Evolutionary conservation across 768 basidiomycete species (phyloP).

Genomic region (Suillus decipiens): DNA sequence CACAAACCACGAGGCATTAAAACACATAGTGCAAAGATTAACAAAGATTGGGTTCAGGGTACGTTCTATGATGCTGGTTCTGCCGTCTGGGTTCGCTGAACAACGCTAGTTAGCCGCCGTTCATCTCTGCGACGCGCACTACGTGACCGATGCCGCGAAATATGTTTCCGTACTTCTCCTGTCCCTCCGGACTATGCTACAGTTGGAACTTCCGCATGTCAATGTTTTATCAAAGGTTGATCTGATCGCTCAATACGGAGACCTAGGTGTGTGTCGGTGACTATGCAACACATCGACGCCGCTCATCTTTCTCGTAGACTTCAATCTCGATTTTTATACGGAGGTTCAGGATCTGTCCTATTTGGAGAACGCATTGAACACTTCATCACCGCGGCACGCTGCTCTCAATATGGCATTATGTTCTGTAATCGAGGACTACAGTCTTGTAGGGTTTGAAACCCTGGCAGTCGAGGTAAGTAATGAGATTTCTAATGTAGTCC

Average conservation of each 20-base stretch:
- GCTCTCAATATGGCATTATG: slow-evolving; percentile 89
- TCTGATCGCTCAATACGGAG: slow-evolving; percentile 86
- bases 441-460: slow-evolving; percentile 94
- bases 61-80: slow-evolving; percentile 37
- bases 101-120: slow-evolving; percentile 79
- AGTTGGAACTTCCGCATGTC: slow-evolving; percentile 96
- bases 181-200: slow-evolving; percentile 95
- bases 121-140: slow-evolving; percentile 95
- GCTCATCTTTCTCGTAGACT: slow-evolving; percentile 53
- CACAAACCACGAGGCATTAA: slow-evolving; percentile 92
- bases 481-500: not conserved
- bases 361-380: slow-evolving; percentile 72
- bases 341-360: slow-evolving; percentile 96
- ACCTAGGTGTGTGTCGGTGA: slow-evolving; percentile 66
- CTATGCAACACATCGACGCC: not conserved
- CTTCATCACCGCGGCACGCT: slow-evolving; percentile 66
- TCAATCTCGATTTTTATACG: slow-evolving; percentile 97
- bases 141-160: slow-evolving; percentile 94
- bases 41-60: slow-evolving; percentile 83
- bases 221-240: slow-evolving; percentile 98
- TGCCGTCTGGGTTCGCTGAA: slow-evolving; percentile 9
- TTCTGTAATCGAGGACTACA: slow-evolving; percentile 91
- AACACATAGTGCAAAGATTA: slow-evolving; percentile 70
- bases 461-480: slow-evolving; percentile 85
- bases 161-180: slow-evolving; percentile 92